A percentile compares a stretch with the other conserved stretches of the same genome.
Evolutionary conservation across 2,329 filamentous ascomycete species (phyloP).

Genomic region (Fusarium drepaniforme): DNA sequence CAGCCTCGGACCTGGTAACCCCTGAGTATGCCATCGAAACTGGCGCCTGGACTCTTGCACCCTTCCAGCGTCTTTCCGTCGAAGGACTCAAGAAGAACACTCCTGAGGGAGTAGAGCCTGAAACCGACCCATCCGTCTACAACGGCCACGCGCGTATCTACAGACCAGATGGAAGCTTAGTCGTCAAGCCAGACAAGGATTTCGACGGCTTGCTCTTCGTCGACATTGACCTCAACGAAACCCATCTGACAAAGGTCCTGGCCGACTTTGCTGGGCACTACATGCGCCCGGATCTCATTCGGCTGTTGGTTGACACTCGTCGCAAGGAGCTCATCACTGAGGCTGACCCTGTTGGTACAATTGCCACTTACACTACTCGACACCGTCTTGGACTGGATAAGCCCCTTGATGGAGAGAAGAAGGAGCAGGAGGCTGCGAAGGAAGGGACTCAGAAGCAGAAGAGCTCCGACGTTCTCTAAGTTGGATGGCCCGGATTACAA

Average conservation of each 20-base stretch:
- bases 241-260: conserved; percentile 41
- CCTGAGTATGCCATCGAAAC: conserved; percentile 44
- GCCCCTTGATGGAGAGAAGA: conserved; percentile 33
- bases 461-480: background rate
- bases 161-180: conserved; percentile 40
- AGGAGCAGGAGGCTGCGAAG: conserved; percentile 2
- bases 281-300: conserved; percentile 55
- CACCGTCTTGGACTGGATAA: conserved; percentile 34
- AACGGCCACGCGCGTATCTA: conserved; percentile 44
- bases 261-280: conserved; percentile 54
- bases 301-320: conserved; percentile 47
- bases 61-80: conserved; percentile 40
- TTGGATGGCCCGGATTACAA: background rate
- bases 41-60: conserved; percentile 42
- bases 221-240: conserved; percentile 60
- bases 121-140: conserved; percentile 39
- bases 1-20: conserved; percentile 42
- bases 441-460: background rate
- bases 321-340: conserved; percentile 40
- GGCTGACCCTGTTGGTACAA: conserved; percentile 9
- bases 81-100: conserved; percentile 42
- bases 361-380: conserved; percentile 30
- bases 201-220: conserved; percentile 63
- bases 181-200: conserved; percentile 42
- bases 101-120: conserved; percentile 42